Evolutionary conservation across 1,139 yeast species (phyloP), one percentile per base, ranked within the genome.

Genomic region (Sugiyamaella paludigena): DNA sequence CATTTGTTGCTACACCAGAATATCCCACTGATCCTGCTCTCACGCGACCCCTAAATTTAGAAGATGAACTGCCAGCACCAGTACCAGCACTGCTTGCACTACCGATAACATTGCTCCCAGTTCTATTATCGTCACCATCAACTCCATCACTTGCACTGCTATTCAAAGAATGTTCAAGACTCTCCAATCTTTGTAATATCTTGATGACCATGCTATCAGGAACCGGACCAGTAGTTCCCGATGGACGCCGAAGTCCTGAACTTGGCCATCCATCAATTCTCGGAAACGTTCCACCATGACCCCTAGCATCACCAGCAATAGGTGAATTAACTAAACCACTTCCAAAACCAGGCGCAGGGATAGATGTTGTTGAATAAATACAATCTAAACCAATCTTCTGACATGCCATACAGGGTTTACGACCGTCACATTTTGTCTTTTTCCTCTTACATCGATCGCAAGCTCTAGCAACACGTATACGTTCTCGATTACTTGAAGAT

Each of bases 401-500:
- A 61, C 87, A 81, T 7, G 78, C 71, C 8, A 61, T 58, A 56
- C 87, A 81, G 2, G 87, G 86, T 43, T 62, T 63, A 19, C 73
- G 68, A 2, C 86, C 86, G 41, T 80, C 76, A 60, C 87, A 81
- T 59, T 81, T 81, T 53, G 79, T 79, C 63, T 81, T 81, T 51
- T 80, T 82, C 31, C 71, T 67, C 54, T 84, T 70, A 64, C 87
- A 81, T 27, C 82, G 68, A 51, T 77, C 81, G 58, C 87, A 81
- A 1, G 87, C 87, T 53, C 74, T 76, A 42, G 74, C 72, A 3
- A 80, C 86, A 26, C 62, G 47, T 27, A 56, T 36, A 29, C 62
- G 40, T 27, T 57, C 59, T 12, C 24, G 24, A 19, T 19, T 19
- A 19, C 24, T 5, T 19, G 24, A 19, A 3, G 24, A 19, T 19